Base-by-base conservation (phyloP, 495 filamentous ascomycete species). In the Penicillium coffeae region DNA sequence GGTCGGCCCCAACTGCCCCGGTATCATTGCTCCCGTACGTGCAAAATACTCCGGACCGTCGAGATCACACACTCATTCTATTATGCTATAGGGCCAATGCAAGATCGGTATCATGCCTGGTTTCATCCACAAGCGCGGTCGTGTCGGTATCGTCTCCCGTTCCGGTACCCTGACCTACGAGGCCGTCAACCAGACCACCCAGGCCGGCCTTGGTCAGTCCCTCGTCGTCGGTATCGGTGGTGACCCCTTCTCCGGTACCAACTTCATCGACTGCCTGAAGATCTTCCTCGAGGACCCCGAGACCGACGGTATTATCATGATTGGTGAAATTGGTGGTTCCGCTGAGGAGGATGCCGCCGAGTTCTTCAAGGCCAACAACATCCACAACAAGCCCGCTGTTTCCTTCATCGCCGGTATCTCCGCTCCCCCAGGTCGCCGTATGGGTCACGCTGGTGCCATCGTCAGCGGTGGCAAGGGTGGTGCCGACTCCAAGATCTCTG, bases 21-120 rank as follows among this genome's bases (percentile, higher is more conserved):
- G 93, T 67, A 92, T 99, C 71, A 99, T 99, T 64, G 93, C 93
- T 59, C 80, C 81, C 42, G 81, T 84, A 79, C 65, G 75, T 69
- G 42, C 36, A 12, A 36, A 44, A 12, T 38, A 32, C 32, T 19
- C 12, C 20, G 9, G 9, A 12, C 16, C 15, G 20, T n/a, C 25
- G 15, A 20, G 18, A 30, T 4, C 25, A 30, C 5, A 30, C 4
- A n/a, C n/a, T n/a, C n/a, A n/a, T n/a, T n/a, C n/a, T n/a, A n/a
- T n/a, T n/a, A n/a, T n/a, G n/a, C n/a, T n/a, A n/a, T n/a, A 87
- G 84, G 93, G 92, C 52, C 93, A 95, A 85, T 99, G 93, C 83
- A 99, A 99, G 78, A 99, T 99, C 68, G 93, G 93, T 64, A 99
- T 99, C 76, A 99, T 99, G 93, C 93, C 93, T 36, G 93, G 93